Conservation (phyloP, 306 rosid genomes). For the Lagenaria siceraria region DNA sequence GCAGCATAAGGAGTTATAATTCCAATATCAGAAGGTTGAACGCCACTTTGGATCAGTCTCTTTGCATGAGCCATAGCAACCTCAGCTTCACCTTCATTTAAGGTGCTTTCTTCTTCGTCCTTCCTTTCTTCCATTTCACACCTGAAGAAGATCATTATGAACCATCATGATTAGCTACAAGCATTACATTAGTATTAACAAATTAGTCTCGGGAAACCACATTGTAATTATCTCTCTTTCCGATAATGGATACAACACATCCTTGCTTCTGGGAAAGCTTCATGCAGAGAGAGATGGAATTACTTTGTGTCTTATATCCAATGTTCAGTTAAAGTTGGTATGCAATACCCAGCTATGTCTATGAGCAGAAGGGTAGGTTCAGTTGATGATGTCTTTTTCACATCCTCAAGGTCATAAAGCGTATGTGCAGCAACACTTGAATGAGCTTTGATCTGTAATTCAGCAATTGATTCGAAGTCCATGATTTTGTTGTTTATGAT, state of each 20-base stretch:
- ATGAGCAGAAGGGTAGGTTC: constrained; percentile 86
- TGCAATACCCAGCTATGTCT: constrained; percentile 84
- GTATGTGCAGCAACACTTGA: constrained; percentile 77
- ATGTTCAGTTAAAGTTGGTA: constrained; percentile 3
- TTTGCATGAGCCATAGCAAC: constrained; percentile 83
- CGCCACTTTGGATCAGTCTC: constrained; percentile 73
- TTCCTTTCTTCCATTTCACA: constrained; percentile 98
- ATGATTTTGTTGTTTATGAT: neutral
- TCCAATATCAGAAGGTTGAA: constrained; percentile 87
- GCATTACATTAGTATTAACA: neutral
- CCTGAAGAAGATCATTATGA: constrained; percentile 34
- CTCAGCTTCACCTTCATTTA: constrained; percentile 92
- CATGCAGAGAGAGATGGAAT: neutral
- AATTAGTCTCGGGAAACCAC: neutral
- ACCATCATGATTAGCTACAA: neutral
- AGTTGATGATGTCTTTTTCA: constrained; percentile 66
- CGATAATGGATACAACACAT: neutral
- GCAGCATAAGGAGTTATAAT: constrained; percentile 95
- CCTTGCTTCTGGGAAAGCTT: neutral
- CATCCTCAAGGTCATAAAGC: constrained; percentile 70
- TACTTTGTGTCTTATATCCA: neutral
- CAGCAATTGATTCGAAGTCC: neutral
- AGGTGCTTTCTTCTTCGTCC: constrained; percentile 97
- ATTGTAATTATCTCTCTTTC: neutral
- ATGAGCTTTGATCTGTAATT: constrained; percentile 74